phyloP scores from a whole-genome alignment of 2,329 filamentous ascomycete genomes.

The Talaromyces piceae region DNA sequence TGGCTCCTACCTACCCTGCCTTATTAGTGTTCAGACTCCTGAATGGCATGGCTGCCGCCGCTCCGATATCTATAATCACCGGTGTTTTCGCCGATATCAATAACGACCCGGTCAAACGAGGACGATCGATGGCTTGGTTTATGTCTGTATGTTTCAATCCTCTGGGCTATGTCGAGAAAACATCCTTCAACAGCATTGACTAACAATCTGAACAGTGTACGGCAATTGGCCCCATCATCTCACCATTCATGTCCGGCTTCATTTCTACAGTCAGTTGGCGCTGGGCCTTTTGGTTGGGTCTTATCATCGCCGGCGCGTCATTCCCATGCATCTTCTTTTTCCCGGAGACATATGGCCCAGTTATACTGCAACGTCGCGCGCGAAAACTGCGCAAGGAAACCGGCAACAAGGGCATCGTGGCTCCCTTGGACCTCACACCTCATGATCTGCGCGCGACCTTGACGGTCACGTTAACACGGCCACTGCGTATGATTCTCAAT shows the following conservation, averaged over 20 bases:
- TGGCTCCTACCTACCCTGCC: conserved; percentile 35
- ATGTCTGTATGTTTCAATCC: conserved; percentile 29
- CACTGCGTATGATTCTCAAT: conserved; percentile 61
- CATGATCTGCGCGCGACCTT: conserved; percentile 35
- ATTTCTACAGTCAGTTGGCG: conserved; percentile 38
- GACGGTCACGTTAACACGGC: conserved; percentile 61
- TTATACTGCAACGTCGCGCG: conserved; percentile 53
- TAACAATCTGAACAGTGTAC: conserved; percentile 23
- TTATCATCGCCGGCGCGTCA: conserved; percentile 57
- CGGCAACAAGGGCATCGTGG: conserved; percentile 46
- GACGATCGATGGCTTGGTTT: conserved; percentile 35
- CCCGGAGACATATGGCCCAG: conserved; percentile 57
- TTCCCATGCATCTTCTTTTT: conserved; percentile 54
- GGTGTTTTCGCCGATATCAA: conserved; percentile 44
- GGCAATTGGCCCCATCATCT: conserved; percentile 36
- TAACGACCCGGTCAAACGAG: conserved; percentile 36
- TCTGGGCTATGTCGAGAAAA: too few relatives aligned
- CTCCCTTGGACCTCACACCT: conserved; percentile 59
- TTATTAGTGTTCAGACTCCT: conserved; percentile 41
- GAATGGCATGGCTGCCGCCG: conserved; percentile 37
- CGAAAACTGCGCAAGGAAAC: conserved; percentile 50
- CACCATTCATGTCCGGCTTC: conserved; percentile 41
- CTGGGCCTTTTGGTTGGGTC: conserved; percentile 52
- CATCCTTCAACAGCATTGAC: not conserved
- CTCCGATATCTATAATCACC: conserved; percentile 38